Percentiles rank a stretch among this genome's conserved stretches.
phyloP scores from a whole-genome alignment of 371 early-diverging fungal genomes.

The Vairimorpha apis region DNA sequence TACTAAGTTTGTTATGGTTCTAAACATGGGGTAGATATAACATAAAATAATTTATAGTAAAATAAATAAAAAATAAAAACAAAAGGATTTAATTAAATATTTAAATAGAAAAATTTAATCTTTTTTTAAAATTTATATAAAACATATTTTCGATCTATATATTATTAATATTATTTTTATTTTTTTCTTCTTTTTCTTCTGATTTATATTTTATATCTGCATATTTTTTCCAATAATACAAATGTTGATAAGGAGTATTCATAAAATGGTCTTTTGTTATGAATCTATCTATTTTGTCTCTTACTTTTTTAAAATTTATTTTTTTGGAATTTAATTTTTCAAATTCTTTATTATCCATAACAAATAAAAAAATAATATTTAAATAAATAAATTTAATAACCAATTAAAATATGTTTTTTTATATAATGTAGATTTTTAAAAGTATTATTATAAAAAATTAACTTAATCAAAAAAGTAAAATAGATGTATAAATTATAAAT shows the following conservation, averaged over 20 bases:
- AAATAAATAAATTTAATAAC: not conserved
- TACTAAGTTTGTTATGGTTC: conserved; percentile 27
- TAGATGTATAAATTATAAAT: too few species aligned
- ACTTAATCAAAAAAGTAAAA: too few species aligned
- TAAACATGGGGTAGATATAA: conserved; percentile 42
- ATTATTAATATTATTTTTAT: not conserved
- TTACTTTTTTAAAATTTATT: not conserved
- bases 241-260: conserved; percentile 19
- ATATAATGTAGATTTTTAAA: too few species aligned
- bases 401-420: conserved; percentile 3
- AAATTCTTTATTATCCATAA: too few species aligned
- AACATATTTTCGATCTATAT: not conserved
- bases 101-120: too few species aligned
- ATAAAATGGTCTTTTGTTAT: conserved; percentile 12
- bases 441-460: too few species aligned
- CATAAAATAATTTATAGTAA: too few species aligned
- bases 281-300: conserved; percentile 6
- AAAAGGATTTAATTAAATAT: too few species aligned
- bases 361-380: too few species aligned
- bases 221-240: not conserved
- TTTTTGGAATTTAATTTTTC: not conserved
- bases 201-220: not conserved
- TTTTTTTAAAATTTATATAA: too few species aligned
- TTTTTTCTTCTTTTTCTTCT: not conserved
- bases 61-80: too few species aligned